These are phyloP conservation scores for Xylariales sp. DNA, from an alignment of 2,329 filamentous ascomycete species.

Conservation along the genomic window DNA sequence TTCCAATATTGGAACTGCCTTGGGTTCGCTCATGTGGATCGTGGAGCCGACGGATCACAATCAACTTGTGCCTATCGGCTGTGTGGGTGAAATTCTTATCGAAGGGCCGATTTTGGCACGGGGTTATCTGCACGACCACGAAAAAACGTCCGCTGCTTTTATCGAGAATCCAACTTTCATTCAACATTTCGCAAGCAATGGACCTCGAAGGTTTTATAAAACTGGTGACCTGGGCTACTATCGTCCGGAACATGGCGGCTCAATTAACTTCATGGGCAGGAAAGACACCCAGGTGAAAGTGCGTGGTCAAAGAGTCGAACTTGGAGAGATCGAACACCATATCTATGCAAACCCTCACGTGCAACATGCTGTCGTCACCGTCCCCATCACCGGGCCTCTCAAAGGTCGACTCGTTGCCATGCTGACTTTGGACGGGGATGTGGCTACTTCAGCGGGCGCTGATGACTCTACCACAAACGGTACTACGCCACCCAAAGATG, in stretches of 20 bases:
- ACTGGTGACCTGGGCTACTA: conserved; percentile 35
- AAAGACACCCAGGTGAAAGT: conserved; percentile 8
- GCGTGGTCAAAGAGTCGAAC: conserved; percentile 7
- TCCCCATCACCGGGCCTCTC: not conserved
- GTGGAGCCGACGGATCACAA: conserved; percentile 3
- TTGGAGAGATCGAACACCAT: conserved; percentile 6
- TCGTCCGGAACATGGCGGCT: conserved; percentile 23
- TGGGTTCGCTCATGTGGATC: conserved; percentile 1
- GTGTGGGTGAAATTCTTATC: not conserved
- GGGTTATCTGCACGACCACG: conserved; percentile 9
- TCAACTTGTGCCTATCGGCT: not conserved
- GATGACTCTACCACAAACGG: too few species aligned
- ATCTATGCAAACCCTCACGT: not conserved
- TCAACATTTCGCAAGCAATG: not conserved
- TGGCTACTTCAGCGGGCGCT: too few species aligned
- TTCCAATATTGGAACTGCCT: conserved; percentile 3
- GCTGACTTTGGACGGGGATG: too few species aligned
- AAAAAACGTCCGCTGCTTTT: conserved; percentile 10
- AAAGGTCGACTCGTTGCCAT: not conserved
- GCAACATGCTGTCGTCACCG: not conserved
- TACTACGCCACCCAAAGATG: too few species aligned
- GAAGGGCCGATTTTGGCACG: conserved; percentile 1
- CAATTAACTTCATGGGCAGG: conserved; percentile 16
- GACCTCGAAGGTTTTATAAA: conserved; percentile 24
- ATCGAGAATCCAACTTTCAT: conserved; percentile 2